phyloP scores from a whole-genome alignment of 768 basidiomycete species.

The Rhodocollybia butyracea region DNA sequence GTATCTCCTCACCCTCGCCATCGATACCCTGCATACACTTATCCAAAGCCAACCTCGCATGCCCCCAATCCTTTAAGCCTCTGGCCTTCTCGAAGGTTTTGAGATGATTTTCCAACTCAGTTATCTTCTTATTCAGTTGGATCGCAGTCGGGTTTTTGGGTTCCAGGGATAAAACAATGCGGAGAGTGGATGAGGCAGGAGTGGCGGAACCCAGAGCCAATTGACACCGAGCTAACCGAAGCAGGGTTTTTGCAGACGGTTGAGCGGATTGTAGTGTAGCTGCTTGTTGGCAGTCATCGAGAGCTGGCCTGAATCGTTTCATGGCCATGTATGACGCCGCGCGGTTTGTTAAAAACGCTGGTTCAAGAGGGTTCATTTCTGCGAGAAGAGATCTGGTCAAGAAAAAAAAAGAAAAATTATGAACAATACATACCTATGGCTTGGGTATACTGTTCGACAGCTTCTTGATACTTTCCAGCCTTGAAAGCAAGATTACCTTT shows the following conservation, averaged over 20 bases:
- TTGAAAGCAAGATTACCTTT: conserved; percentile 77
- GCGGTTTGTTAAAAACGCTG: conserved; percentile 80
- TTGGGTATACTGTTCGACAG: conserved; percentile 71
- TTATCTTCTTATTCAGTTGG: conserved; percentile 59
- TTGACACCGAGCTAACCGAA: conserved; percentile 83
- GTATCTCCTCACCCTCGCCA: conserved; percentile 71
- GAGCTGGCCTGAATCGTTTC: conserved; percentile 71
- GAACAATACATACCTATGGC: conserved; percentile 56
- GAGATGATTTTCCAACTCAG: conserved; percentile 61
- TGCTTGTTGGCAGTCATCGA: conserved; percentile 79
- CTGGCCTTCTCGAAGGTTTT: conserved; percentile 58
- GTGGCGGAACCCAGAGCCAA: conserved; percentile 70
- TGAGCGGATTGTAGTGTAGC: conserved; percentile 55
- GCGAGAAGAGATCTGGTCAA: conserved; percentile 8
- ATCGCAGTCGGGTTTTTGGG: conserved; percentile 56
- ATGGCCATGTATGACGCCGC: conserved; percentile 83
- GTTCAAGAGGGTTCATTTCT: conserved; percentile 64
- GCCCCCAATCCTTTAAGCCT: conserved; percentile 65
- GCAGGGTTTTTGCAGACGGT: conserved; percentile 73
- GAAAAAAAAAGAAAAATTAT: conserved; percentile 2
- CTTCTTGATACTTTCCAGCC: conserved; percentile 57
- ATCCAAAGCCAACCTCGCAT: conserved; percentile 78
- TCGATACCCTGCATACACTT: conserved; percentile 72
- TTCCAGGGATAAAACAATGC: conserved; percentile 59
- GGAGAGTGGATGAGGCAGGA: conserved; percentile 64